phyloP scores from a whole-genome alignment of 208 protist species.

The Wallacemonas sp. region DNA sequence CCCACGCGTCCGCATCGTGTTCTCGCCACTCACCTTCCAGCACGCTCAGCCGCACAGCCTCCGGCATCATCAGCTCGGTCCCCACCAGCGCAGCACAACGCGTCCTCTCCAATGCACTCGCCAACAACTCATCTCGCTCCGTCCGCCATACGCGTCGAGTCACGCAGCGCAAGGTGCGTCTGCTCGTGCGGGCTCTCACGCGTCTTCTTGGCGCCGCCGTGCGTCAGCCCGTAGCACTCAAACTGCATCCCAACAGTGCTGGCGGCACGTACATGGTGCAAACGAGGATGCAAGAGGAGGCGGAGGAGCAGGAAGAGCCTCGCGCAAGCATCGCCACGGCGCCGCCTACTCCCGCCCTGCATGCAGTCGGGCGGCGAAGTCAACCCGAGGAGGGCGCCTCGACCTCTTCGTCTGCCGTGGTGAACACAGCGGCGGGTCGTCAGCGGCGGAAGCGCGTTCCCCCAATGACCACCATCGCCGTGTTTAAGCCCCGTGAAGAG shows the following conservation, averaged over 20 bases:
- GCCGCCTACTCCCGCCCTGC: neutral
- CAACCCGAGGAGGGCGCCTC: too few species aligned
- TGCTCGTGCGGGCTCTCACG: slow-evolving; percentile 23
- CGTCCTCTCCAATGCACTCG: slow-evolving; percentile 6
- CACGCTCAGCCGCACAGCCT: neutral
- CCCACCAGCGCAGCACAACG: neutral
- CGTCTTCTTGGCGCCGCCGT: neutral
- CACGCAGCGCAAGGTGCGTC: slow-evolving; percentile 1
- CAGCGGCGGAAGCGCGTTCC: too few species aligned
- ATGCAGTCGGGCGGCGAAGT: too few species aligned
- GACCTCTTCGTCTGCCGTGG: too few species aligned
- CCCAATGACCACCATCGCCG: slow-evolving; percentile 16
- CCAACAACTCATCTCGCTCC: neutral
- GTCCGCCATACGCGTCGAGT: neutral
- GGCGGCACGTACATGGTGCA: slow-evolving; percentile 77
- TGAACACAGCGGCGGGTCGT: too few species aligned
- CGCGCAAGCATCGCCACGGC: too few species aligned
- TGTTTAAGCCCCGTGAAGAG: slow-evolving; percentile 73
- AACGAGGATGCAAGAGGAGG: too few species aligned
- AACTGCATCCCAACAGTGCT: slow-evolving; percentile 51
- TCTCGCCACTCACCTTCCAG: neutral
- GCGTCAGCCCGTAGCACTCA: slow-evolving; percentile 15
- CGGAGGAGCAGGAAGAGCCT: too few species aligned
- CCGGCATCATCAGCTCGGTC: neutral
- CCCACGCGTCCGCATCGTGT: too few species aligned